Evolutionary conservation across 441 rosid species (phyloP).

Genomic region (Pelargonium exstipulatum): DNA sequence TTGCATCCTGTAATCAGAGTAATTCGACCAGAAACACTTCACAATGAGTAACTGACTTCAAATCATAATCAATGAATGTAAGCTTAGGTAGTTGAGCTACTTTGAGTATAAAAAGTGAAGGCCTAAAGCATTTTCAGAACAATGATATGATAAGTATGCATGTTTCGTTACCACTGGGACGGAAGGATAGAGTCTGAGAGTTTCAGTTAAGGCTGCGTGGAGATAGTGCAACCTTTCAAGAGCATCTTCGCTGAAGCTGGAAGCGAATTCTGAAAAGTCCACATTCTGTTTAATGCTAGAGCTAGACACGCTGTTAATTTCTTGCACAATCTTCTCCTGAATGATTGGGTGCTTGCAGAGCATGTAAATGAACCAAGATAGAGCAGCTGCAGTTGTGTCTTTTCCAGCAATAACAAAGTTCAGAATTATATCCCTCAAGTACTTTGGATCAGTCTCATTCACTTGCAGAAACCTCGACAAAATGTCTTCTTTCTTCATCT

Average conservation of each 20-base stretch:
- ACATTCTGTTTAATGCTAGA: slow-evolving; percentile 11
- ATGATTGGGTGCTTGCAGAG: slow-evolving; percentile 38
- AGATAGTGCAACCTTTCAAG: slow-evolving; percentile 44
- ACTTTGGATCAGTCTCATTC: slow-evolving; percentile 27
- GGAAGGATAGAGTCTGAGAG: slow-evolving; percentile 45
- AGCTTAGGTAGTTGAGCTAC: too few relatives aligned
- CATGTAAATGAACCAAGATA: slow-evolving; percentile 46
- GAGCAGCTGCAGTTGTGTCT: slow-evolving; percentile 50
- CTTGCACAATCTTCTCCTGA: slow-evolving; percentile 37
- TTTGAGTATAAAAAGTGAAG: too few relatives aligned
- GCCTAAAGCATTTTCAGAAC: too few relatives aligned
- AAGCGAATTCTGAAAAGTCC: slow-evolving; percentile 27
- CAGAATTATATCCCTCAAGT: slow-evolving; percentile 44
- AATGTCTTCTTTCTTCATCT: slow-evolving; percentile 42
- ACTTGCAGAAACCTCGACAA: slow-evolving; percentile 42
- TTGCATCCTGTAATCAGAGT: slow-evolving; percentile 32
- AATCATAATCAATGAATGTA: too few relatives aligned
- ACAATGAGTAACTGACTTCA: too few relatives aligned
- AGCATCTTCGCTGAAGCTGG: slow-evolving; percentile 31
- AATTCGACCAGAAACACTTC: too few relatives aligned
- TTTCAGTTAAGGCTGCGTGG: slow-evolving; percentile 48
- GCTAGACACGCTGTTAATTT: slow-evolving; percentile 22
- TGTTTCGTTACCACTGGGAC: slow-evolving; percentile 39
- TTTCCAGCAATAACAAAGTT: slow-evolving; percentile 46
- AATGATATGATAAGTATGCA: too few relatives aligned